A percentile compares a stretch with the other conserved stretches of the same genome.
Evolutionary conservation across 2,329 filamentous ascomycete species (phyloP).

Genomic region (Ceratocystiopsis sp.): DNA sequence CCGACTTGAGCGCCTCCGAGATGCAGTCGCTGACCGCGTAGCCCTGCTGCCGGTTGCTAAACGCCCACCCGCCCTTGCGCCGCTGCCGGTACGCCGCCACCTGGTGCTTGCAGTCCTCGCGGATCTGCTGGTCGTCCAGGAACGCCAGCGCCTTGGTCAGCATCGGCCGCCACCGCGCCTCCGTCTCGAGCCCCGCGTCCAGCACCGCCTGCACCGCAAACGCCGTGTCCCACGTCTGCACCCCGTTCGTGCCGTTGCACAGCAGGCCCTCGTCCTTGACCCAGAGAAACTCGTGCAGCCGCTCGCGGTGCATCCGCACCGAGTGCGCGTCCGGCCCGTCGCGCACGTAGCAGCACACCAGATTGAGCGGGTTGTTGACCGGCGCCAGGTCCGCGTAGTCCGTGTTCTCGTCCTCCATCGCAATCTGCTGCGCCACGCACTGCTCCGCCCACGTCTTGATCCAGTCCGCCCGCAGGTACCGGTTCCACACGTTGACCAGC

Average conservation of each 20-base stretch:
- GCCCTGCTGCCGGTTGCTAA: slow-evolving; percentile 81
- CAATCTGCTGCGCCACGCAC: slow-evolving; percentile 67
- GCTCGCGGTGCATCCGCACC: slow-evolving; percentile 61
- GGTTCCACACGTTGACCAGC: slow-evolving; percentile 64
- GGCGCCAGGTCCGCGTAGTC: slow-evolving; percentile 74
- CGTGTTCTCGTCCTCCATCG: slow-evolving; percentile 87
- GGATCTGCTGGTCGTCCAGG: slow-evolving; percentile 79
- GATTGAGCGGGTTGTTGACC: slow-evolving; percentile 81
- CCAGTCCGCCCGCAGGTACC: slow-evolving; percentile 50
- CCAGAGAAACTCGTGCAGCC: slow-evolving; percentile 78
- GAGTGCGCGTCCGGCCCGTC: slow-evolving; percentile 62
- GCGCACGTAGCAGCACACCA: slow-evolving; percentile 67
- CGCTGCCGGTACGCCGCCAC: slow-evolving; percentile 74
- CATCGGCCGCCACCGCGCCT: slow-evolving; percentile 68
- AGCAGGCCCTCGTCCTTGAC: slow-evolving; percentile 85
- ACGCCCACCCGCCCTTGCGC: slow-evolving; percentile 88
- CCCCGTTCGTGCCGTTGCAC: slow-evolving; percentile 92
- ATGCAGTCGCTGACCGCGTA: slow-evolving; percentile 95
- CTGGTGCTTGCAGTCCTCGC: slow-evolving; percentile 63
- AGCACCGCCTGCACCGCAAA: slow-evolving; percentile 74
- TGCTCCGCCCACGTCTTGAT: slow-evolving; percentile 58
- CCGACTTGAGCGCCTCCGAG: slow-evolving; percentile 73
- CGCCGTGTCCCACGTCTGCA: slow-evolving; percentile 91
- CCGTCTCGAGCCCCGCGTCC: slow-evolving; percentile 60
- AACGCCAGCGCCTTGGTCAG: slow-evolving; percentile 68